These are phyloP conservation scores for Datisca glomerata DNA, from an alignment of 306 rosid genomes.

Conservation along the genomic window DNA sequence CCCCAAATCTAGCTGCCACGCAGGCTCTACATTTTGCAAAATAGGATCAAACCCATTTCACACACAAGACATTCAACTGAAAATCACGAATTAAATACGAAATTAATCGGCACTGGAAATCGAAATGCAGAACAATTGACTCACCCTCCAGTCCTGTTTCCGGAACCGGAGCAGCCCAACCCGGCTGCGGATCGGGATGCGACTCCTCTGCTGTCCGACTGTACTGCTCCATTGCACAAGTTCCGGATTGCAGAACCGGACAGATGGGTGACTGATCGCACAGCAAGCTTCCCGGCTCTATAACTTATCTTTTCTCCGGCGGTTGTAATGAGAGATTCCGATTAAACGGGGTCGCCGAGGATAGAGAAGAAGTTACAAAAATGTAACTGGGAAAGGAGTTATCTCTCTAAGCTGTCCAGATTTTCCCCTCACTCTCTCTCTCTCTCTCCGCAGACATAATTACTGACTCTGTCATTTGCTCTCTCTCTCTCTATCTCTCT, in stretches of 20 bases:
- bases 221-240: slow-evolving; percentile 88
- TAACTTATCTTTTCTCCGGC: slow-evolving; percentile 2
- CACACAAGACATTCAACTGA: slow-evolving; percentile 14
- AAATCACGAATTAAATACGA: slow-evolving; percentile 25
- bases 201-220: slow-evolving; percentile 60
- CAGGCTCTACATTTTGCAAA: slow-evolving; percentile 48
- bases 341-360: slow-evolving; percentile 36
- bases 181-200: slow-evolving; percentile 83
- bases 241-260: slow-evolving; percentile 10
- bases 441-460: background rate
- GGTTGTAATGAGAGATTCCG: slow-evolving; percentile 39
- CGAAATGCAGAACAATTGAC: slow-evolving; percentile 29
- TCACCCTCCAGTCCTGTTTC: slow-evolving; percentile 55
- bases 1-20: slow-evolving; percentile 49
- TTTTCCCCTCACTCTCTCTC: background rate
- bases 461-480: slow-evolving; percentile 32
- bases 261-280: slow-evolving; percentile 15
- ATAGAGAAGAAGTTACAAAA: slow-evolving; percentile 9
- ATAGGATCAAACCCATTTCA: slow-evolving; percentile 31
- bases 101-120: slow-evolving; percentile 14
- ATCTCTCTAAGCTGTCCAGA: slow-evolving; percentile 11
- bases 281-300: slow-evolving; percentile 7
- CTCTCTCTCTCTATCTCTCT: slow-evolving; percentile 19
- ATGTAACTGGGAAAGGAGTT: slow-evolving; percentile 2
- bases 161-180: slow-evolving; percentile 45